A percentile compares a stretch with the other conserved stretches of the same genome.
Evolutionary conservation across 176 grass and related monocot species (phyloP).

Genomic region (Musa itinerans): DNA sequence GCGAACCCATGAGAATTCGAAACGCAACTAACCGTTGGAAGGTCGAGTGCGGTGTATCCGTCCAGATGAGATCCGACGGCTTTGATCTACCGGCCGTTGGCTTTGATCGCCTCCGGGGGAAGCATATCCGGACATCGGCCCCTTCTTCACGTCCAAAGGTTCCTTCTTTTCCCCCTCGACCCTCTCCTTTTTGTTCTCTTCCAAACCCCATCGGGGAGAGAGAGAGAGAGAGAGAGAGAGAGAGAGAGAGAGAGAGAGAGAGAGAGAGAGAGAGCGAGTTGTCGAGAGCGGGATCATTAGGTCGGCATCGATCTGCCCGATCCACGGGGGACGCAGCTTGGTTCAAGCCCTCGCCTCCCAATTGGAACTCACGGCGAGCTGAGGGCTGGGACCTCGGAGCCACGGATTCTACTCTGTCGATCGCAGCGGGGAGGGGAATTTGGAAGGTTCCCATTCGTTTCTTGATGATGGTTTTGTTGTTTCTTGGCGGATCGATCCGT

Average conservation of each 20-base stretch:
- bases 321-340: constrained; percentile 17
- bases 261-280: no score
- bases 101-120: background rate
- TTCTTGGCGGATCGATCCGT: background rate
- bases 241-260: background rate
- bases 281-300: background rate
- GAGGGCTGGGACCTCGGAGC: background rate
- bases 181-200: constrained; percentile 5
- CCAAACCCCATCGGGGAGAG: background rate
- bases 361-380: background rate
- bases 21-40: constrained; percentile 10
- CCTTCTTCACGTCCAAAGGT: background rate
- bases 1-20: background rate
- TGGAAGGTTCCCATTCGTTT: background rate
- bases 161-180: background rate
- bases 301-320: background rate
- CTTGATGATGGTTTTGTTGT: background rate
- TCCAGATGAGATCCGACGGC: background rate
- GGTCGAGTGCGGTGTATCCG: background rate
- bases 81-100: constrained; percentile 13
- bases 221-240: constrained; percentile 7
- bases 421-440: background rate
- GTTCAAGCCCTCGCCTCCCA: background rate
- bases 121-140: constrained; percentile 30
- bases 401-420: background rate